Evolutionary conservation across 176 grass and related monocot species (phyloP).

Genomic region (Ensete ventricosum): DNA sequence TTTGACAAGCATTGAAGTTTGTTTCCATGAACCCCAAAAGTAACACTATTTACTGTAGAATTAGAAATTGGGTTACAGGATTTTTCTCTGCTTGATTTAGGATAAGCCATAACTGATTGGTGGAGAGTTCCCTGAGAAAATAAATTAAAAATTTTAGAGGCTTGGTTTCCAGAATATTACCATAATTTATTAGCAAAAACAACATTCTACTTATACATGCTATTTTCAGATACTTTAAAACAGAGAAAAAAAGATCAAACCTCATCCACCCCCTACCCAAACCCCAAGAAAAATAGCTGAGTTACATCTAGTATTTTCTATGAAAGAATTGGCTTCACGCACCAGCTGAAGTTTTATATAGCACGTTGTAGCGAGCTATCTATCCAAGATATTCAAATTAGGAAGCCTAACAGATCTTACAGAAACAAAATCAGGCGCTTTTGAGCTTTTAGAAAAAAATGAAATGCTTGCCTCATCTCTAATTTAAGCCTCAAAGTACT

Average conservation of each 20-base stretch:
- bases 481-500: background rate
- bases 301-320: no score
- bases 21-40: background rate
- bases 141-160: background rate
- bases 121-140: background rate
- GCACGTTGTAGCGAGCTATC: background rate
- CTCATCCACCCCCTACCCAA: no score
- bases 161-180: background rate
- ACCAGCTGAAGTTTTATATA: background rate
- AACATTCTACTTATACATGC: background rate
- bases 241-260: no score
- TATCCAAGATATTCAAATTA: no score
- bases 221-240: background rate
- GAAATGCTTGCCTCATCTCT: background rate
- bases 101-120: background rate
- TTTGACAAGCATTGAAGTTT: background rate
- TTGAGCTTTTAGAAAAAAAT: background rate
- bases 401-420: no score
- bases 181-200: background rate
- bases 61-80: background rate
- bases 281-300: no score
- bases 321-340: no score
- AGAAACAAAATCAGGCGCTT: no score
- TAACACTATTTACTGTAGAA: background rate
- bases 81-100: background rate